phyloP scores from a whole-genome alignment of 1,284 basidiomycete species.

The Fomitopsis pinicola region DNA sequence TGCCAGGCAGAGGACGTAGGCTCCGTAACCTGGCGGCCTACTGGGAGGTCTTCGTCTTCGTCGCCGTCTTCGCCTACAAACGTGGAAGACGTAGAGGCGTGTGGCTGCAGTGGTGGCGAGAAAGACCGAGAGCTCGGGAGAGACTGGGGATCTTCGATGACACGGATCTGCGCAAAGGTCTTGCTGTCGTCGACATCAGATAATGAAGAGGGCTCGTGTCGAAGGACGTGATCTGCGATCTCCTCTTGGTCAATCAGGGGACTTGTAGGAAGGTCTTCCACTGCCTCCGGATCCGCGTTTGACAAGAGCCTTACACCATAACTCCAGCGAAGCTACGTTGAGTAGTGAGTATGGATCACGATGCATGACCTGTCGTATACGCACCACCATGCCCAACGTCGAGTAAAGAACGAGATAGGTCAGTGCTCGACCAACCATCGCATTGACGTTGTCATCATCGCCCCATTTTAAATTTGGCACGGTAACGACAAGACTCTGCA shows the following conservation, averaged over 20 bases:
- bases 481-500: conserved; percentile 84
- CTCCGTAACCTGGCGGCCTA: conserved; percentile 17
- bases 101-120: conserved; percentile 5
- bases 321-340: conserved; percentile 77
- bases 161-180: conserved; percentile 6
- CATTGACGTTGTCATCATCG: conserved; percentile 73
- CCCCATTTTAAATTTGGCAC: conserved; percentile 86
- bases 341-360: background rate
- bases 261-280: conserved; percentile 16
- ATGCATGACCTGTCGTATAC: conserved; percentile 22
- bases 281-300: conserved; percentile 53
- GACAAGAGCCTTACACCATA: conserved; percentile 80
- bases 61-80: conserved; percentile 32
- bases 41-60: conserved; percentile 30
- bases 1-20: conserved; percentile 29
- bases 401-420: conserved; percentile 93
- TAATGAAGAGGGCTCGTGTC: conserved; percentile 12
- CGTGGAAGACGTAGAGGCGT: conserved; percentile 18
- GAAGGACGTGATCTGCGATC: conserved; percentile 15
- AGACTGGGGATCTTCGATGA: conserved; percentile 34
- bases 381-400: conserved; percentile 88
- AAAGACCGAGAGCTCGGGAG: conserved; percentile 54
- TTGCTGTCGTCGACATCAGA: conserved; percentile 17
- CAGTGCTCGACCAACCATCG: conserved; percentile 89
- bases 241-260: conserved; percentile 25